Conservation (phyloP, 257 asterid species). For the Handroanthus guayacan region DNA sequence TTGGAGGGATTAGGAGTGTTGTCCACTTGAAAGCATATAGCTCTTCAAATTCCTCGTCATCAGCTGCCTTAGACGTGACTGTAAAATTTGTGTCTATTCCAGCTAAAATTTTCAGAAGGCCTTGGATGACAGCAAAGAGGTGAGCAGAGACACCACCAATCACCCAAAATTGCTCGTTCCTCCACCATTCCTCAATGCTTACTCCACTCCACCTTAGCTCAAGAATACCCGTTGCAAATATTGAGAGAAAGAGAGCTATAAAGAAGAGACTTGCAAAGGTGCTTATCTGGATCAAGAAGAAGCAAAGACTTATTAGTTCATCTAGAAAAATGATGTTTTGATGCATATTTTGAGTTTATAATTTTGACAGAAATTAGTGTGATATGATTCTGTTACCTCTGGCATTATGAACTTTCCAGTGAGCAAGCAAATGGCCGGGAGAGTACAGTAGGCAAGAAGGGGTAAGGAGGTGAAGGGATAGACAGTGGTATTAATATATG, state of each 20-base stretch:
- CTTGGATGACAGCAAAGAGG: conserved; percentile 78
- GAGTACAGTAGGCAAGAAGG: conserved; percentile 78
- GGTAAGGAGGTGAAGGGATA: conserved; percentile 84
- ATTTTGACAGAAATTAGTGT: background rate
- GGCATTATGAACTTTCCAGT: conserved; percentile 86
- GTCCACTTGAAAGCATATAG: conserved; percentile 82
- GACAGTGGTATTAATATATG: conserved; percentile 73
- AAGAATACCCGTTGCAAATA: conserved; percentile 70
- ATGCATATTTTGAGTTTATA: background rate
- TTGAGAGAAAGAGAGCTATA: conserved; percentile 77
- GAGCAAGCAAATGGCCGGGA: conserved; percentile 79
- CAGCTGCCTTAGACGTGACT: conserved; percentile 72
- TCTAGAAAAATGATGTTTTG: background rate
- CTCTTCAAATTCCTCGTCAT: conserved; percentile 74
- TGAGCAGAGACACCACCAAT: conserved; percentile 84
- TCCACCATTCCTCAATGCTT: conserved; percentile 90
- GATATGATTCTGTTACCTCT: conserved; percentile 51
- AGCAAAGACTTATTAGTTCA: conserved; percentile 6
- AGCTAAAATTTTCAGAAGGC: conserved; percentile 70
- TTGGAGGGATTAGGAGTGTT: conserved; percentile 82
- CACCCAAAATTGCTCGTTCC: conserved; percentile 87
- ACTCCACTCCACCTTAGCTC: conserved; percentile 90
- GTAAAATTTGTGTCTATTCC: conserved; percentile 83
- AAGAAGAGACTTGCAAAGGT: conserved; percentile 78
- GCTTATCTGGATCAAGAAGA: conserved; percentile 60